These are phyloP conservation scores for Epichloe sylvatica DNA, from an alignment of 2,329 filamentous ascomycete genomes.

Conservation along the genomic window DNA sequence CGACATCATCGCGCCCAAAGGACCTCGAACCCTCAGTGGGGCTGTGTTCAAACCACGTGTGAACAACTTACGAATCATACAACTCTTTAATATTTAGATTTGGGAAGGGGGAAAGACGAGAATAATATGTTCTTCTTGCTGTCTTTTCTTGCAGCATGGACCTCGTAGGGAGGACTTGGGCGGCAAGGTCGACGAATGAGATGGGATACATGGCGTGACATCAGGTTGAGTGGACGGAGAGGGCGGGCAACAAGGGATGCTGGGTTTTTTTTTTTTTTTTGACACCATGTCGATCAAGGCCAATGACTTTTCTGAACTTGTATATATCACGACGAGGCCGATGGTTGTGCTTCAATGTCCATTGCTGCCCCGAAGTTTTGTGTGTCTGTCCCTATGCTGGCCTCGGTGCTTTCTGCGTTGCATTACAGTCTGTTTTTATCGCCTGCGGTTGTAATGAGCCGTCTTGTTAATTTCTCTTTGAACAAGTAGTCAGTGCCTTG, in stretches of 20 bases:
- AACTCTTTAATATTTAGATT: conserved; percentile 6
- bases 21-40: background rate
- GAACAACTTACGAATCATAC: conserved; percentile 1
- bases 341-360: conserved; percentile 8
- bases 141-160: background rate
- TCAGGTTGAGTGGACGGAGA: background rate
- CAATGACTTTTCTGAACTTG: conserved; percentile 5
- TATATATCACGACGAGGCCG: conserved; percentile 13
- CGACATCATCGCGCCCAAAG: background rate
- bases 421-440: too few species aligned
- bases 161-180: background rate
- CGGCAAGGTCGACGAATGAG: background rate
- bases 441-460: too few species aligned
- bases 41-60: background rate
- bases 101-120: background rate
- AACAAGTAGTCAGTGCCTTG: background rate
- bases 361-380: background rate
- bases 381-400: background rate
- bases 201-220: background rate
- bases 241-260: background rate
- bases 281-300: background rate
- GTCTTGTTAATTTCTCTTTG: too few species aligned
- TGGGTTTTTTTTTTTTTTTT: background rate
- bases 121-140: background rate
- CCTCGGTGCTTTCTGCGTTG: too few species aligned